A percentile compares a stretch with the other conserved stretches of the same genome.
These are phyloP conservation scores for Chlorella sp. DNA, from an alignment of 139 green algal genomes.

Conservation along the genomic window DNA sequence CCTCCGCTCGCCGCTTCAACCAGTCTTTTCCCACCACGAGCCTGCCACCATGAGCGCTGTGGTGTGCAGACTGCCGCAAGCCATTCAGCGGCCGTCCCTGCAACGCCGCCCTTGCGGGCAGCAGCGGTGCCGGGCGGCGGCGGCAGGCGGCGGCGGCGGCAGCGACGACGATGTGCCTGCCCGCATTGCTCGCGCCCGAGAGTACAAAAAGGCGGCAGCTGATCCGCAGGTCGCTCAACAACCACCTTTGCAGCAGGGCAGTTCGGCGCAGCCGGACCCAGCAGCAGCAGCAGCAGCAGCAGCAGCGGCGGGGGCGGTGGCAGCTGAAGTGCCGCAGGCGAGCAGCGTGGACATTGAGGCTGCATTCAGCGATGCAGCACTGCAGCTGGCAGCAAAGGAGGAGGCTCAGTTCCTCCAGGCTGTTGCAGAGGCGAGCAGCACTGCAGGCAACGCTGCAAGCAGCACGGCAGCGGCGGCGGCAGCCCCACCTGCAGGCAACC, in stretches of 20 bases:
- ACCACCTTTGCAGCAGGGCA: background rate
- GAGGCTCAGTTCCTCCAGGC: constrained; percentile 6
- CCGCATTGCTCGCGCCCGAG: constrained; percentile 17
- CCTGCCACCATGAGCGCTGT: too few relatives aligned
- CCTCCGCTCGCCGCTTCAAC: too few relatives aligned
- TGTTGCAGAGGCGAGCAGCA: background rate
- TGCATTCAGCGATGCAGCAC: background rate
- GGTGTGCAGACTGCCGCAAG: too few relatives aligned
- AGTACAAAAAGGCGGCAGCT: constrained; percentile 21
- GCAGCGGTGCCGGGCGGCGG: background rate
- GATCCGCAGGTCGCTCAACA: background rate
- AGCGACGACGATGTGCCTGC: constrained; percentile 27
- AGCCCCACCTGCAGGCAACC: background rate
- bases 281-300: background rate
- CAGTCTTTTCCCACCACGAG: too few relatives aligned
- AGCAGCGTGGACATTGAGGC: background rate
- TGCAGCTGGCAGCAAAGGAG: background rate
- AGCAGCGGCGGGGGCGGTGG: background rate
- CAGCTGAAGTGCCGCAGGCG: background rate
- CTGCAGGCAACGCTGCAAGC: too few relatives aligned
- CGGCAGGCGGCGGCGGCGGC: background rate
- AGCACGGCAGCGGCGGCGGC: background rate
- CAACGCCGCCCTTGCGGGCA: background rate
- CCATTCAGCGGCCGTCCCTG: background rate
- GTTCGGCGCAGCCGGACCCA: too few relatives aligned